Percentiles rank a stretch among this genome's conserved stretches.
Evolutionary conservation across 2,329 filamentous ascomycete genomes (phyloP).

Genomic region (Celoporthe dispersa): DNA sequence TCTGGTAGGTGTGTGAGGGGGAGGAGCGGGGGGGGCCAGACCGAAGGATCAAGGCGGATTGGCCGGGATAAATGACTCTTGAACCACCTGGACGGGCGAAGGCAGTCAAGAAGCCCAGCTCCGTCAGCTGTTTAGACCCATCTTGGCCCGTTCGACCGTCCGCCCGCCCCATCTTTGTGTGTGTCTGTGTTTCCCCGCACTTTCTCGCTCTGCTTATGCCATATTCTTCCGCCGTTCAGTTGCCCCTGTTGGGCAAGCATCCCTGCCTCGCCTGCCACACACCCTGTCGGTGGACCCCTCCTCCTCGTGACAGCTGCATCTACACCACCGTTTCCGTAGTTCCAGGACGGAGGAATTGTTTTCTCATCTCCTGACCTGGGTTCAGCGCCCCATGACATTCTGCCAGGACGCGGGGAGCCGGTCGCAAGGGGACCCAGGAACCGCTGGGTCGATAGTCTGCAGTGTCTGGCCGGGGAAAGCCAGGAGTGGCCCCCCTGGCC

Average conservation of each 20-base stretch:
- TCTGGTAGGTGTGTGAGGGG: background rate
- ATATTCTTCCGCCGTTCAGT: background rate
- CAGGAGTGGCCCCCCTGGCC: background rate
- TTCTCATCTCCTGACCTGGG: background rate
- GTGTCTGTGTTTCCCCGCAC: background rate
- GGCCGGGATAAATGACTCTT: background rate
- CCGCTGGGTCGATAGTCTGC: background rate
- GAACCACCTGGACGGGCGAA: background rate
- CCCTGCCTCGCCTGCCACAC: background rate
- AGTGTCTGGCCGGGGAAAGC: background rate
- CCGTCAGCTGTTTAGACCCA: background rate
- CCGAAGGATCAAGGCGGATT: conserved; percentile 1
- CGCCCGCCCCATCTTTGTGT: background rate
- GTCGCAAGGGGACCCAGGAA: background rate
- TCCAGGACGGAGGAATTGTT: background rate
- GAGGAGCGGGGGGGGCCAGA: background rate
- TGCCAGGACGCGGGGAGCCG: background rate
- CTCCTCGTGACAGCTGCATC: background rate
- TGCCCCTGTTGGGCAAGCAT: background rate
- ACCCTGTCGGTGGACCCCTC: background rate
- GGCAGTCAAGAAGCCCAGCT: background rate
- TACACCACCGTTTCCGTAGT: background rate
- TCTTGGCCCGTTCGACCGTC: background rate
- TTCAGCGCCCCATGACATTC: background rate
- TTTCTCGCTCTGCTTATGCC: background rate